These are phyloP conservation scores for Stephanodiscus triporus DNA, from an alignment of 108 stramenopile species.

Conservation along the genomic window DNA sequence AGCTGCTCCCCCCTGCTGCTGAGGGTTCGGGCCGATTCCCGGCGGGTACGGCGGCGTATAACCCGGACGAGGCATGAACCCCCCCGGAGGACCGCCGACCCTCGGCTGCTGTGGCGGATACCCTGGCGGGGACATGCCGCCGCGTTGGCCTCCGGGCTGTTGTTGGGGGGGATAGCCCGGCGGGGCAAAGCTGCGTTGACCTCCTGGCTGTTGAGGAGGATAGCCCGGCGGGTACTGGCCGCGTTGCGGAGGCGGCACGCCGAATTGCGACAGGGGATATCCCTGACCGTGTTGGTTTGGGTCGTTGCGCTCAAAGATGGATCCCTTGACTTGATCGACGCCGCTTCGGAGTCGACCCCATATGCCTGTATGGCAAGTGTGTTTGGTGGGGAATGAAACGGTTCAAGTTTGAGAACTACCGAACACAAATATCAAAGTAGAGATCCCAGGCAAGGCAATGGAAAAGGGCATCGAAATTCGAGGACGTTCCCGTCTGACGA, in stretches of 20 bases:
- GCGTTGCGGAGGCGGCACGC: slow-evolving; percentile 49
- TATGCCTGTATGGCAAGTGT: slow-evolving; percentile 30
- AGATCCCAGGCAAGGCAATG: background rate
- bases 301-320: slow-evolving; percentile 44
- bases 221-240: slow-evolving; percentile 38
- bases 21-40: slow-evolving; percentile 22
- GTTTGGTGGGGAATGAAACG: background rate
- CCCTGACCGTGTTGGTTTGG: slow-evolving; percentile 29
- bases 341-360: slow-evolving; percentile 44
- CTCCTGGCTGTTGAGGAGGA: slow-evolving; percentile 9
- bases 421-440: background rate
- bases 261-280: slow-evolving; percentile 47
- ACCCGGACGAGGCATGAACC: slow-evolving; percentile 40
- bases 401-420: background rate
- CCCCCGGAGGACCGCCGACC: slow-evolving; percentile 23
- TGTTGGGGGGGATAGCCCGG: slow-evolving; percentile 34
- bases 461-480: too few relatives aligned
- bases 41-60: slow-evolving; percentile 46
- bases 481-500: too few relatives aligned
- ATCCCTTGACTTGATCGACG: slow-evolving; percentile 47
- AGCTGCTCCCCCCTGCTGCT: slow-evolving; percentile 19
- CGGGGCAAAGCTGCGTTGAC: slow-evolving; percentile 18
- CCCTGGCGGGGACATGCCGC: slow-evolving; percentile 15
- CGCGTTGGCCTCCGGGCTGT: slow-evolving; percentile 4
- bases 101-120: slow-evolving; percentile 4